Percentiles rank a stretch among this genome's conserved stretches.
These are phyloP conservation scores for Naematelia encephala DNA, from an alignment of 768 basidiomycete species.

Conservation along the genomic window DNA sequence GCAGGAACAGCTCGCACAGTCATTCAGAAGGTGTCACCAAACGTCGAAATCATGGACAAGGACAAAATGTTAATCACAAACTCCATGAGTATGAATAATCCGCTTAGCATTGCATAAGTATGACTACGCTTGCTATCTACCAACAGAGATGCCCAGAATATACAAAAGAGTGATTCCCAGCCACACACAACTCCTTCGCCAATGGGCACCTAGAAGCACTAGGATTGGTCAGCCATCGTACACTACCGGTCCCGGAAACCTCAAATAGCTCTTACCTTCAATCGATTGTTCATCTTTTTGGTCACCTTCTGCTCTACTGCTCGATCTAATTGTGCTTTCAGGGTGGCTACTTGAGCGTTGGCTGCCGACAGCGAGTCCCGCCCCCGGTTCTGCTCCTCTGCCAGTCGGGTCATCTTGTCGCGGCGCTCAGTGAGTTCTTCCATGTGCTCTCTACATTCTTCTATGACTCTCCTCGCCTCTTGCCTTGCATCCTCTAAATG, in stretches of 20 bases:
- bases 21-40: no score
- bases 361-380: conserved; percentile 28
- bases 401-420: conserved; percentile 21
- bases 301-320: conserved; percentile 34
- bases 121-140: no score
- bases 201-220: neutral
- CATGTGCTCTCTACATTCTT: conserved; percentile 29
- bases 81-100: no score
- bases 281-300: conserved; percentile 32
- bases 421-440: conserved; percentile 26
- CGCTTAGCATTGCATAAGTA: no score
- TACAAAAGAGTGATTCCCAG: no score
- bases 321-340: conserved; percentile 43
- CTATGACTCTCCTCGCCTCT: conserved; percentile 20
- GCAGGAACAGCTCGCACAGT: no score
- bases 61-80: no score
- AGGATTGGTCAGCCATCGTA: neutral
- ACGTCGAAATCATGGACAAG: no score
- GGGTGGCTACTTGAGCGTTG: conserved; percentile 28
- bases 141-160: no score
- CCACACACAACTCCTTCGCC: no score
- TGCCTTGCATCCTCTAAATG: conserved; percentile 36
- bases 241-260: no score
- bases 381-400: conserved; percentile 14
- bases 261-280: conserved; percentile 33